Evolutionary conservation across 2,329 filamentous ascomycete genomes (phyloP).

Genomic region (Aureobasidium sp.): DNA sequence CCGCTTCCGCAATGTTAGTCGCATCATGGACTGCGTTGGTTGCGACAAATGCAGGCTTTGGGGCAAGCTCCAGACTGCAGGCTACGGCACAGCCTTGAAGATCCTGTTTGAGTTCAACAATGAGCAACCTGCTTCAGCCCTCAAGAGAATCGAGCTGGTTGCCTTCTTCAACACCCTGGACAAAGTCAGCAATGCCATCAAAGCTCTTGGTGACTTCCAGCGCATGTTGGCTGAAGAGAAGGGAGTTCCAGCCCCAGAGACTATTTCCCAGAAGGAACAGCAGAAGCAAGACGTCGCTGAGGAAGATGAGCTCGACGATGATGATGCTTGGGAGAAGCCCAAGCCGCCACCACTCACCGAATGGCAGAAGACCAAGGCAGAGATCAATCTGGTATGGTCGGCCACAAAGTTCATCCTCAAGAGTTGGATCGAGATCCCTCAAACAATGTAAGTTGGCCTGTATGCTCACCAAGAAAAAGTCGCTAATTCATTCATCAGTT

Average conservation of each 20-base stretch:
- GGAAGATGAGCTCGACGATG: conserved; percentile 19
- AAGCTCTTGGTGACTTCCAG: conserved; percentile 65
- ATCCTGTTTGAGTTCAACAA: conserved; percentile 90
- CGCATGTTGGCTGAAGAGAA: conserved; percentile 33
- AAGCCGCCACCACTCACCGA: conserved; percentile 37
- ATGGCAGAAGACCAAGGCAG: conserved; percentile 52
- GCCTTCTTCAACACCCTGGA: conserved; percentile 91
- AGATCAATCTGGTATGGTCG: conserved; percentile 54
- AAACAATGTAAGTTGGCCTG: conserved; percentile 53
- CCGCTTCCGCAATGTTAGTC: conserved; percentile 91
- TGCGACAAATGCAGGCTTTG: conserved; percentile 98
- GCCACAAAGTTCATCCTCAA: conserved; percentile 58
- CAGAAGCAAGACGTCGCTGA: conserved; percentile 14
- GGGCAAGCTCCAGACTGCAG: conserved; percentile 93
- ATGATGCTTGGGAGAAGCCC: conserved; percentile 23
- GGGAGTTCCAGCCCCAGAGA: conserved; percentile 15
- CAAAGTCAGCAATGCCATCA: conserved; percentile 72
- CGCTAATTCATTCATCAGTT: conserved; percentile 10
- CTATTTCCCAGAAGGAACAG: conserved; percentile 25
- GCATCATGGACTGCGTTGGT: conserved; percentile 96
- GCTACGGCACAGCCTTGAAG: conserved; percentile 91
- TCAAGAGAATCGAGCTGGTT: conserved; percentile 86
- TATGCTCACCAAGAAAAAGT: not conserved
- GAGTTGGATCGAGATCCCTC: conserved; percentile 63
- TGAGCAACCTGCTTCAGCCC: conserved; percentile 56